Evolutionary conservation across 805 yeast species (phyloP).

Genomic region (Kluyveromyces starmeri): DNA sequence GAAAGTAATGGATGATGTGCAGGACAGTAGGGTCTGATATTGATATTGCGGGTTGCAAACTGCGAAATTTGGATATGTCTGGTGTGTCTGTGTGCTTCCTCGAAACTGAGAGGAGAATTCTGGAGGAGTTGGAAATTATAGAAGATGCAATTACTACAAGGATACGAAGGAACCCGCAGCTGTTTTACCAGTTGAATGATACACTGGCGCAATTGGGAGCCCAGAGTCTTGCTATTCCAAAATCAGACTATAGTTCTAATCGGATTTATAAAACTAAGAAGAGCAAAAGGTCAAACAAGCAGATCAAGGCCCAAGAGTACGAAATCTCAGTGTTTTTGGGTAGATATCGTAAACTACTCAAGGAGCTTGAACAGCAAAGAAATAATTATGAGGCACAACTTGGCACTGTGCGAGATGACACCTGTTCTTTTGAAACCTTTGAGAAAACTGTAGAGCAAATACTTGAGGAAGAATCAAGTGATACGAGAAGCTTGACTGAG

Average conservation of each 20-base stretch:
- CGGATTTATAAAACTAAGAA: slow-evolving; percentile 27
- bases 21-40: too few species aligned
- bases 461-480: slow-evolving; percentile 7
- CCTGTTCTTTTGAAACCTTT: slow-evolving; percentile 11
- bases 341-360: slow-evolving; percentile 34
- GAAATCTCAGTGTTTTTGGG: slow-evolving; percentile 49
- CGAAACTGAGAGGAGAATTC: slow-evolving; percentile 31
- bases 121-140: slow-evolving; percentile 64
- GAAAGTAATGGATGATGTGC: too few species aligned
- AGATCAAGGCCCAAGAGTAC: slow-evolving; percentile 53
- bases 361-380: slow-evolving; percentile 12
- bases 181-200: slow-evolving; percentile 32
- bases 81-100: too few species aligned
- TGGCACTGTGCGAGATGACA: slow-evolving; percentile 23
- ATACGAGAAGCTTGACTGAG: slow-evolving; percentile 4
- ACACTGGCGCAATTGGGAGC: slow-evolving; percentile 5
- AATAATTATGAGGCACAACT: slow-evolving; percentile 25
- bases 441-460: slow-evolving; percentile 28
- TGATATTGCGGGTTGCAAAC: too few species aligned
- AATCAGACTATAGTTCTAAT: slow-evolving; percentile 19
- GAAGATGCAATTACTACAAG: slow-evolving; percentile 60
- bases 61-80: too few species aligned
- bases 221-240: slow-evolving; percentile 9
- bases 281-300: slow-evolving; percentile 38
- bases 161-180: slow-evolving; percentile 49